Evolutionary conservation across 108 stramenopile genomes (phyloP).

Genomic region (Pseudonitzschia multiseries): DNA sequence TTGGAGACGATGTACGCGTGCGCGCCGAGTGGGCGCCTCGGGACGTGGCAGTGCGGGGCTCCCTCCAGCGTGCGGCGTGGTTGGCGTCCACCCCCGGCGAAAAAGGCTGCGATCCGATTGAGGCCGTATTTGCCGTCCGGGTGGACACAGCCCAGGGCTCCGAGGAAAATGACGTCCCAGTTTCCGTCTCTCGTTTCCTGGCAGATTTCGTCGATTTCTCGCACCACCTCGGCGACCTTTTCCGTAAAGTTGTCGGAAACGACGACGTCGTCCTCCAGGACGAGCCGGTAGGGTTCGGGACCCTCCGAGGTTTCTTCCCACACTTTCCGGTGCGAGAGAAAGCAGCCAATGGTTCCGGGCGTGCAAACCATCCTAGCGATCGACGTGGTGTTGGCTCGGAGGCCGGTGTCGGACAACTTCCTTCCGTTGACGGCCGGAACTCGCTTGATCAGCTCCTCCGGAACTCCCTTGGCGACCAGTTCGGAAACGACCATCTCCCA

Average conservation of each 20-base stretch:
- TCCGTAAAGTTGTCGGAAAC: conserved; percentile 16
- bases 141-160: conserved; percentile 32
- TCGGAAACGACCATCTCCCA: conserved; percentile 18
- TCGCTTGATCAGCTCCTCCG: background rate
- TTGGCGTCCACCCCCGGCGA: background rate
- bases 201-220: background rate
- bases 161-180: conserved; percentile 35
- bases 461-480: conserved; percentile 13
- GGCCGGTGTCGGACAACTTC: conserved; percentile 11
- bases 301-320: conserved; percentile 16
- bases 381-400: conserved; percentile 11
- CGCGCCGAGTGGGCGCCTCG: conserved; percentile 20
- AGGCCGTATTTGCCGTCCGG: conserved; percentile 24
- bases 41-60: conserved; percentile 18
- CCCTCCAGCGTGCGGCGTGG: background rate
- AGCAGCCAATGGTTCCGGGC: conserved; percentile 28
- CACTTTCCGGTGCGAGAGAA: conserved; percentile 26
- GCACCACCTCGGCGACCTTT: background rate
- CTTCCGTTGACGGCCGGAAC: conserved; percentile 24
- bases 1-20: conserved; percentile 27
- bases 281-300: conserved; percentile 21
- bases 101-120: conserved; percentile 3
- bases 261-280: conserved; percentile 33
- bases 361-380: conserved; percentile 27
- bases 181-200: background rate